Evolutionary conservation across 768 basidiomycete genomes (phyloP).

Genomic region (Sarcomyxa edulis): DNA sequence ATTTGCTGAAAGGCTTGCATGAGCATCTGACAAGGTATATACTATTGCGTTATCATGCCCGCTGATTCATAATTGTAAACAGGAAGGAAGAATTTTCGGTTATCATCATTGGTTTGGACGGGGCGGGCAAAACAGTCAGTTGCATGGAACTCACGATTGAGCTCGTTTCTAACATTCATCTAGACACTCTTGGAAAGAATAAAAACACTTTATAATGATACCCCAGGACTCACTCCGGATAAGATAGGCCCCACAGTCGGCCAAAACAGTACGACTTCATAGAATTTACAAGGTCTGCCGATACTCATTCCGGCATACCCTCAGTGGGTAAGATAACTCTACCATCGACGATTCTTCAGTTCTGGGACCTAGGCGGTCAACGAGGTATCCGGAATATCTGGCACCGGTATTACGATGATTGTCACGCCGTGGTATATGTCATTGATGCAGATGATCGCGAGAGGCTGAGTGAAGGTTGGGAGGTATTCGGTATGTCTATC

Average conservation of each 20-base stretch:
- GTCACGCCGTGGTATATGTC: slow-evolving; percentile 94
- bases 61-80: background rate
- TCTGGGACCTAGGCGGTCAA: slow-evolving; percentile 97
- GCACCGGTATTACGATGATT: slow-evolving; percentile 93
- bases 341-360: slow-evolving; percentile 90
- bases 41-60: background rate
- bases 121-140: slow-evolving; percentile 84
- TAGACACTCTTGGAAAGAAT: slow-evolving; percentile 90
- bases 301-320: slow-evolving; percentile 1
- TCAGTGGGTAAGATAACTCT: slow-evolving; percentile 89
- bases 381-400: slow-evolving; percentile 91
- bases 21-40: slow-evolving; percentile 79
- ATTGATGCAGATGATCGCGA: slow-evolving; percentile 91
- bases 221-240: slow-evolving; percentile 82
- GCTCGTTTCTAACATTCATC: slow-evolving; percentile 3
- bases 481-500: slow-evolving; percentile 79
- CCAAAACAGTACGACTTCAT: slow-evolving; percentile 76
- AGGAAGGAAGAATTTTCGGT: slow-evolving; percentile 91
- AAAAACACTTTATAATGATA: slow-evolving; percentile 86
- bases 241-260: slow-evolving; percentile 97
- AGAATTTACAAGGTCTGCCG: background rate
- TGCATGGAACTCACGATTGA: background rate
- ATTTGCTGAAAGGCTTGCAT: slow-evolving; percentile 88
- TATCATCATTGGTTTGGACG: slow-evolving; percentile 90
- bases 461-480: slow-evolving; percentile 91